These are phyloP conservation scores for Huntiella bhutanensis DNA, from an alignment of 2,329 filamentous ascomycete genomes.

Conservation along the genomic window DNA sequence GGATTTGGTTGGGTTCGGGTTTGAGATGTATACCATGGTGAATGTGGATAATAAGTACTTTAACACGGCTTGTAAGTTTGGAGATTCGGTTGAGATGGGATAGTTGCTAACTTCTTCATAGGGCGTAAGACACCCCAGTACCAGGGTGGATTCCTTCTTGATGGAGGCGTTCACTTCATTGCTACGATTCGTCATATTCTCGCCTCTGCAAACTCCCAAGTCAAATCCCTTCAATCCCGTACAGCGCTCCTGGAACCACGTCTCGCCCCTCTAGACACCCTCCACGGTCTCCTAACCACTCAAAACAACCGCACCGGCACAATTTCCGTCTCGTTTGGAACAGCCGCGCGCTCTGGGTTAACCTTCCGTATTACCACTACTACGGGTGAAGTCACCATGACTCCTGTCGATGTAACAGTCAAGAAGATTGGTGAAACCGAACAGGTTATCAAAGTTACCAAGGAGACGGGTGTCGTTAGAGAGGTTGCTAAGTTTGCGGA, in stretches of 20 bases:
- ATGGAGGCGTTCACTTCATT: conserved; percentile 55
- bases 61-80: conserved; percentile 24
- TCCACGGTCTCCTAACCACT: conserved; percentile 38
- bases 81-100: neutral
- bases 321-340: conserved; percentile 38
- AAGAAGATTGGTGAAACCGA: conserved; percentile 15
- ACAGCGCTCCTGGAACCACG: conserved; percentile 34
- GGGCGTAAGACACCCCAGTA: conserved; percentile 51
- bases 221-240: conserved; percentile 32
- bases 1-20: conserved; percentile 19
- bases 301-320: conserved; percentile 35
- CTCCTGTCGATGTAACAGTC: conserved; percentile 26
- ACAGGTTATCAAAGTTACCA: conserved; percentile 13
- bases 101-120: neutral
- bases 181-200: conserved; percentile 44
- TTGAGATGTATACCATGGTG: conserved; percentile 26
- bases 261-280: conserved; percentile 46
- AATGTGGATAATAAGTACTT: conserved; percentile 26
- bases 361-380: conserved; percentile 41
- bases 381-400: conserved; percentile 32
- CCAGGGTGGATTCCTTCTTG: conserved; percentile 60
- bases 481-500: conserved; percentile 44
- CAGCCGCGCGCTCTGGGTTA: conserved; percentile 27
- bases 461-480: conserved; percentile 32
- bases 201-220: conserved; percentile 22